A percentile compares a stretch with the other conserved stretches of the same genome.
Evolutionary conservation across 2,329 filamentous ascomycete genomes (phyloP).

Genomic region (Cladosporium sp.): DNA sequence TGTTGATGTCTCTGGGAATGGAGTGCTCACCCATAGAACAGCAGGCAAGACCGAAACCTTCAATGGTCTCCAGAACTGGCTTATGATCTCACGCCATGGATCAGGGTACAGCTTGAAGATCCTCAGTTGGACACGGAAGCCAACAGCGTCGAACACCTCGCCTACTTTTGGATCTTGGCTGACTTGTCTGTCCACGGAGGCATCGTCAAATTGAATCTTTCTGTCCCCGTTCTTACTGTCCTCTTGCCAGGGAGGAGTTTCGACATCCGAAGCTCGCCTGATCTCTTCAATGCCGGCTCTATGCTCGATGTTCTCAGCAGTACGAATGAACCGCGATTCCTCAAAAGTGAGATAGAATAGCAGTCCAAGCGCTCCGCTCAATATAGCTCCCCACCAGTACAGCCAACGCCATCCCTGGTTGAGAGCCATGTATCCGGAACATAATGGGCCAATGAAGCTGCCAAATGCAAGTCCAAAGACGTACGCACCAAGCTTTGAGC

Average conservation of each 20-base stretch:
- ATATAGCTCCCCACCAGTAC: conserved; percentile 41
- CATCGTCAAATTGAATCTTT: not conserved
- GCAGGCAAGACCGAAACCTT: conserved; percentile 4
- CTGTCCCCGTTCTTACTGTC: not conserved
- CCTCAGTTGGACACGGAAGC: conserved; percentile 37
- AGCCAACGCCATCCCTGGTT: conserved; percentile 47
- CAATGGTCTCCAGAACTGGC: conserved; percentile 6
- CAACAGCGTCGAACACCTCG: conserved; percentile 13
- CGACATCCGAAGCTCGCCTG: not conserved
- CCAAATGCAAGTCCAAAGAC: conserved; percentile 34
- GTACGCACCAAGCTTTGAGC: conserved; percentile 45
- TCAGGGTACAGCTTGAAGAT: conserved; percentile 48
- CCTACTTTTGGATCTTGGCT: conserved; percentile 5
- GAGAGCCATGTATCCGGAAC: conserved; percentile 37
- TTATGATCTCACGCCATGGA: conserved; percentile 1
- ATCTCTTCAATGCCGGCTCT: not conserved
- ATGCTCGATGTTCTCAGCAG: not conserved
- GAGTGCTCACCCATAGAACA: not conserved
- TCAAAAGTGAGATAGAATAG: conserved; percentile 42
- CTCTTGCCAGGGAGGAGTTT: not conserved
- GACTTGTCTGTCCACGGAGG: not conserved
- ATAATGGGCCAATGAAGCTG: conserved; percentile 36
- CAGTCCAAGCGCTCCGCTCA: conserved; percentile 34
- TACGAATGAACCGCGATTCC: conserved; percentile 28
- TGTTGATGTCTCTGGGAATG: not conserved